Base-by-base conservation (phyloP, 805 yeast species). In the Ogataea trehalophila region DNA sequence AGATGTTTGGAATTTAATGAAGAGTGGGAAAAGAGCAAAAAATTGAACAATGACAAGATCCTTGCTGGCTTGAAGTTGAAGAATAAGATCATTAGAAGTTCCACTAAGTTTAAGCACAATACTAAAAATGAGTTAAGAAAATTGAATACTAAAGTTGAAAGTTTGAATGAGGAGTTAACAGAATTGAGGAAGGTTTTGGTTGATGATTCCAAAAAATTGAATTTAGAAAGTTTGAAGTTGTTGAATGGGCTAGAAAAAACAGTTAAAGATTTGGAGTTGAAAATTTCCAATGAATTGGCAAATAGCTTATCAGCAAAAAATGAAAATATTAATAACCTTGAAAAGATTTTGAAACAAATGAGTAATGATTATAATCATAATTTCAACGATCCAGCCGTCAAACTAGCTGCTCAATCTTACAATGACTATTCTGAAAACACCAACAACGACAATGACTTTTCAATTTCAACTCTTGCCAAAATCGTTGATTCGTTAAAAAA, bases 311-410 rank as follows among this genome's bases (percentile, higher is more conserved):
- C 39, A 17, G 31, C 33, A n/a, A 42, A 42, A 26, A 48, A 41
- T 47, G 48, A 31, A 45, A 60, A 45, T 53, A 70, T 49, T 37
- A 49, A 18, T 48, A 55, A 43, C 3, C 61, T 85, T 48, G 83
- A 80, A 51, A 41, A 47, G 2, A 72, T 85, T 16, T 60, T 88
- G 43, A 63, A 66, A 2, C 65, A 66, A 5, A 69, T 91, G 66
- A 63, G 72, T 8, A 59, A 70, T 3, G 76, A 77, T n/a, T 90
- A 86, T 65, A 87, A 89, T 57, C 87, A 86, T 42, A 85, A 89
- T 58, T 80, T 89, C 68, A 89, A 91, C 61, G 97, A 91, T 66
- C 79, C 81, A 7, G 95, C 91, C 0, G 97, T 91, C 17, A 88
- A 88, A 62, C 76, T 72, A 18, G 82, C 91, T 1, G 82, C 89